Base-by-base conservation (phyloP, 352 stramenopile species). In the Phytophthora capsici region DNA sequence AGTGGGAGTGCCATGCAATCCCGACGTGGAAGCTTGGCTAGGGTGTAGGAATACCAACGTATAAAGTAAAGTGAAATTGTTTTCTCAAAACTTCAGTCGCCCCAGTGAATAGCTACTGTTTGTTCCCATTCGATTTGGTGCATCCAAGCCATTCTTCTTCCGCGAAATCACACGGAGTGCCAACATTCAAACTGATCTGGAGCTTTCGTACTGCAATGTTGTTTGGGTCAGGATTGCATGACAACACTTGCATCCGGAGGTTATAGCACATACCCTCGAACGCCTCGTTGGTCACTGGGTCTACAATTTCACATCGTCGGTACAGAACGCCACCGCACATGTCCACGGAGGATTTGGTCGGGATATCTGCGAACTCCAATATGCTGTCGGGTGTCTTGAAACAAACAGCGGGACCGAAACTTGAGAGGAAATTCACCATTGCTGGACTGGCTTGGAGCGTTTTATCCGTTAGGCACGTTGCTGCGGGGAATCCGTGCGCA, bases 21-120 rank as follows among this genome's bases (percentile, higher is more conserved):
- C 40, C 1, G 20, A 43, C 1, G 60, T 62, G n/a, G 74, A 82
- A 45, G 38, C 44, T 0, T 78, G 71, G 74, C 54, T 79, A 4
- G 59, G 74, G 0, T 82, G 54, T 58, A 19, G 36, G 6, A 41
- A 20, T 41, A 7, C 36, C 16, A 41, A 7, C 5, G n/a, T 4
- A 19, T 41, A 41, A 6, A 41, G 1, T 41, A 12, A 20, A 41
- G 9, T 8, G 36, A 20, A 20, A 41, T n/a, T n/a, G n/a, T n/a
- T n/a, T n/a, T n/a, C n/a, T n/a, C n/a, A n/a, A n/a, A n/a, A n/a
- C n/a, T n/a, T n/a, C n/a, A n/a, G n/a, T n/a, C n/a, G n/a, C n/a
- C n/a, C n/a, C n/a, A n/a, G n/a, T n/a, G n/a, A n/a, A n/a, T n/a
- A n/a, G n/a, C n/a, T n/a, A n/a, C 32, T 5, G 34, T 4, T 40